These are phyloP conservation scores for Melanogaster broomeanus DNA, from an alignment of 768 basidiomycete species.

Conservation along the genomic window DNA sequence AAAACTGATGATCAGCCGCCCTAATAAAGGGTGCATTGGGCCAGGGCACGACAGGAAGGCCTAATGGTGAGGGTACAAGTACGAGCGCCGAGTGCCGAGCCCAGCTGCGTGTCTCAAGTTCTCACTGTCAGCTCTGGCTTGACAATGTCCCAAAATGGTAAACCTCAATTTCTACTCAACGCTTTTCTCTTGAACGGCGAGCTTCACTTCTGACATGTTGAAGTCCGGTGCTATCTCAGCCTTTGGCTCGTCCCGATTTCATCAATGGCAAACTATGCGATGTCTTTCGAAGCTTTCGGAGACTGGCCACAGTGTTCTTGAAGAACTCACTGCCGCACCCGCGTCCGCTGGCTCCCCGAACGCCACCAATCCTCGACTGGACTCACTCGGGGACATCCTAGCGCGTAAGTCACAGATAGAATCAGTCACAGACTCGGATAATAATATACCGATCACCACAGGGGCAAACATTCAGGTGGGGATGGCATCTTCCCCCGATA, in stretches of 20 bases:
- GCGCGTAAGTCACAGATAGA: not conserved
- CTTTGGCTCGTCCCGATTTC: not conserved
- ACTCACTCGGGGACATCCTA: not conserved
- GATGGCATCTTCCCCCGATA: not conserved
- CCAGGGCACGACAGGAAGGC: not conserved
- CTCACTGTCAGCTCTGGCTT: too few species aligned
- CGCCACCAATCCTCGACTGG: not conserved
- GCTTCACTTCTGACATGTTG: constrained; percentile 16
- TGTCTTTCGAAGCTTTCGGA: constrained; percentile 10
- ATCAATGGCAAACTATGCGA: constrained; percentile 9
- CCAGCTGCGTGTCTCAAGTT: not conserved
- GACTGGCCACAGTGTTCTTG: not conserved
- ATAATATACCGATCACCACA: too few species aligned
- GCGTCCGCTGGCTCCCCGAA: not conserved
- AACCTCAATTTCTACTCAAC: not conserved
- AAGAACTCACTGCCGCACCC: not conserved
- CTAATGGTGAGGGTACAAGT: constrained; percentile 4
- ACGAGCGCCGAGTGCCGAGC: not conserved
- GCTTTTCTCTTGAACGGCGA: not conserved
- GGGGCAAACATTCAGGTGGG: not conserved
- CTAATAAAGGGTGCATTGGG: constrained; percentile 49
- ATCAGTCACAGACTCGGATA: too few species aligned
- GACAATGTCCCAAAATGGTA: constrained; percentile 7
- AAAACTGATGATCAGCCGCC: constrained; percentile 64
- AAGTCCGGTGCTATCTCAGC: constrained; percentile 5